A percentile compares a stretch with the other conserved stretches of the same genome.
Conservation (phyloP, 352 stramenopile species). For the Thraustochytrium striatum region DNA sequence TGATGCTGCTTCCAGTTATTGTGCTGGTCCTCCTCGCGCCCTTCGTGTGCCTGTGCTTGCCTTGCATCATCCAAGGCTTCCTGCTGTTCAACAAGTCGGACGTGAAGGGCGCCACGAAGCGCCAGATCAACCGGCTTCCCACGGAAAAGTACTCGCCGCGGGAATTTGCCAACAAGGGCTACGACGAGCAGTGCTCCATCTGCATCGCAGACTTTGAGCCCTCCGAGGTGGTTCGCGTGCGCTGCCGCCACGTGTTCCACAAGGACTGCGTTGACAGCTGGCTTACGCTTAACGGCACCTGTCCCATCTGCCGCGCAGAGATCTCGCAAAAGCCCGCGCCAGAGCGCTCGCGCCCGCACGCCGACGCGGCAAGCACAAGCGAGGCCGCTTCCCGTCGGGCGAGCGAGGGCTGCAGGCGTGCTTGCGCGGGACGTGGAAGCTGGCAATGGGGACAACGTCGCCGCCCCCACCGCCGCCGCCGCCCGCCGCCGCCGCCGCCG, state of each 20-base stretch:
- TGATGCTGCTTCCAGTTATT: conserved; percentile 39
- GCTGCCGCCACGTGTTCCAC: conserved; percentile 32
- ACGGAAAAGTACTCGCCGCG: conserved; percentile 16
- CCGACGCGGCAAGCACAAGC: neutral
- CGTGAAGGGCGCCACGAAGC: conserved; percentile 38
- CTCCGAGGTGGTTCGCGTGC: conserved; percentile 12
- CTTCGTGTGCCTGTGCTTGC: conserved; percentile 40
- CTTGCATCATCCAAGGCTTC: conserved; percentile 35
- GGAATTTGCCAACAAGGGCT: conserved; percentile 37
- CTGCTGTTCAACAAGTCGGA: conserved; percentile 40
- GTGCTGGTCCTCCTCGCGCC: conserved; percentile 35
- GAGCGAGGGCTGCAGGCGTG: neutral
- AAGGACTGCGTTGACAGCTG: conserved; percentile 24
- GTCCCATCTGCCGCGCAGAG: conserved; percentile 18
- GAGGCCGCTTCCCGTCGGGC: neutral
- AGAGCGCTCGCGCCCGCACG: neutral
- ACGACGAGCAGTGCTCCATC: conserved; percentile 32
- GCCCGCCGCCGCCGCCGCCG: neutral
- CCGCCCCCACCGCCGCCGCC: no score
- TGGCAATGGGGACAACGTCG: neutral
- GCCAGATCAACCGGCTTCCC: conserved; percentile 41
- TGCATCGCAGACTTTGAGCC: conserved; percentile 41
- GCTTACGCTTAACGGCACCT: conserved; percentile 40
- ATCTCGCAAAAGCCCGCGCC: neutral
- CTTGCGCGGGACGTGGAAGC: neutral